These are phyloP conservation scores for Deinandra increscens DNA, from an alignment of 129 eudicot species.

Conservation along the genomic window DNA sequence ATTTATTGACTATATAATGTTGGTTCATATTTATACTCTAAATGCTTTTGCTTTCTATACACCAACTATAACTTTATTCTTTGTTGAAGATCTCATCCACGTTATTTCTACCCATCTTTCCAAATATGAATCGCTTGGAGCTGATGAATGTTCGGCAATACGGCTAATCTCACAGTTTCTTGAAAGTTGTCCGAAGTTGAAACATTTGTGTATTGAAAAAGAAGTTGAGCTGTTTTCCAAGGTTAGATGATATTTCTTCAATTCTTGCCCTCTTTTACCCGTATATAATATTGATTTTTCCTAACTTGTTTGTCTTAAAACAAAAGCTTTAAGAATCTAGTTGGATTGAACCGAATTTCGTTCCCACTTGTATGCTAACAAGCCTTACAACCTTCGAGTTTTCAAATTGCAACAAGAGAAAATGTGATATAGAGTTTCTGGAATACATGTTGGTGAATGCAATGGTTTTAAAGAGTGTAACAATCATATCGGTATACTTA, in stretches of 20 bases:
- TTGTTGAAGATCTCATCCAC: neutral
- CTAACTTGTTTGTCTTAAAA: neutral
- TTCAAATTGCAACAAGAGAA: neutral
- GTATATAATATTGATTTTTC: neutral
- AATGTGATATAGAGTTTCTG: neutral
- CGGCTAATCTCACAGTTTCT: too few relatives aligned
- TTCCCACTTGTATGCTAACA: constrained; percentile 4
- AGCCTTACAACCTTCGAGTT: constrained; percentile 3
- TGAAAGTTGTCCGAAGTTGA: too few relatives aligned
- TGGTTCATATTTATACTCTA: too few relatives aligned
- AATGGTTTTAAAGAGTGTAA: neutral
- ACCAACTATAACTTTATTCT: neutral
- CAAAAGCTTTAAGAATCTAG: neutral
- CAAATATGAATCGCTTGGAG: constrained; percentile 14
- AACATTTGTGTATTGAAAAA: too few relatives aligned
- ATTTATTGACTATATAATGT: neutral
- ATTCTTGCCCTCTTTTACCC: neutral
- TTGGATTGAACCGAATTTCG: neutral
- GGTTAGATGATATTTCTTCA: too few relatives aligned
- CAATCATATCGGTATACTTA: neutral
- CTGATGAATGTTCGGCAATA: neutral
- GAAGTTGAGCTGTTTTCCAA: too few relatives aligned
- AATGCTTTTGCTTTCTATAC: too few relatives aligned
- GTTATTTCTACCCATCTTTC: constrained; percentile 8
- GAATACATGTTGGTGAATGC: neutral